Conservation (phyloP, 2,329 filamentous ascomycete species). For the Microdochium trichocladiopsis region DNA sequence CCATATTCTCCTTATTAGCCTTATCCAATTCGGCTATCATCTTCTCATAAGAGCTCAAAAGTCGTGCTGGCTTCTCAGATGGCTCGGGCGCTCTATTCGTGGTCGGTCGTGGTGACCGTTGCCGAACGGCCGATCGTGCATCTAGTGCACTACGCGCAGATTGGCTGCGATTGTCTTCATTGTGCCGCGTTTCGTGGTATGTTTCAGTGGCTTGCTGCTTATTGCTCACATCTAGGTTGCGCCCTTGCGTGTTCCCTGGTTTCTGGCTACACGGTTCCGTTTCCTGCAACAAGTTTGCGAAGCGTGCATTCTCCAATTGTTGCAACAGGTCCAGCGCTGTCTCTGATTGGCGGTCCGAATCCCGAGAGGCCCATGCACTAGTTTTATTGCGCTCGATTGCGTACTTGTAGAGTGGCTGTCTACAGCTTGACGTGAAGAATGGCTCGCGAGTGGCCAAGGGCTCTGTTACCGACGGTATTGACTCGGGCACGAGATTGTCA, state of each 20-base stretch:
- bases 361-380: conserved; percentile 16
- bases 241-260: not conserved
- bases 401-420: conserved; percentile 16
- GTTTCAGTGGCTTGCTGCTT: not conserved
- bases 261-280: not conserved
- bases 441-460: conserved; percentile 17
- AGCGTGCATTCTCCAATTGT: conserved; percentile 10
- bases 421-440: conserved; percentile 23
- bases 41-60: not conserved
- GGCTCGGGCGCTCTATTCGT: not conserved
- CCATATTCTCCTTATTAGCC: conserved; percentile 1
- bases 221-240: not conserved
- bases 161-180: not conserved
- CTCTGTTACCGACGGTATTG: not conserved
- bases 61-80: not conserved
- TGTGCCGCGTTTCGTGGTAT: not conserved
- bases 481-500: not conserved
- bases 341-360: conserved; percentile 10
- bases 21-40: not conserved
- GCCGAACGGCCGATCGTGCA: not conserved
- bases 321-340: conserved; percentile 12
- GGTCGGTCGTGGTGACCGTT: not conserved
- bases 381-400: conserved; percentile 22
- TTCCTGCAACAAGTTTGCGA: conserved; percentile 6
- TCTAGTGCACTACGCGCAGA: not conserved